Evolutionary conservation across 1,284 basidiomycete species (phyloP), one percentile per base, ranked within the genome.

Genomic region (Tilletia walkeri): DNA sequence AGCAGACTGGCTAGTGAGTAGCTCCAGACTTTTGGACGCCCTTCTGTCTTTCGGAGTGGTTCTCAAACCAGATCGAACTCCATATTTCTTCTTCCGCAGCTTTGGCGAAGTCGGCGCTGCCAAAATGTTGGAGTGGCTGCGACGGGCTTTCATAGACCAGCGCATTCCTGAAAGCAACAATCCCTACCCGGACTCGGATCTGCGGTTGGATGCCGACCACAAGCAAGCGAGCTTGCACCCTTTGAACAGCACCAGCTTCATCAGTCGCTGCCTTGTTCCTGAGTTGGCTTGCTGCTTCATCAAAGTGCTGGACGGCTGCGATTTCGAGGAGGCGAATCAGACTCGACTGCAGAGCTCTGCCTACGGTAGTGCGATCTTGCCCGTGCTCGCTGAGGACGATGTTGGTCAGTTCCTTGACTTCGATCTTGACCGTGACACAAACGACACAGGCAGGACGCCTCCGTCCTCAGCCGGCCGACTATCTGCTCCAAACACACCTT

Each of bases 251-350:
- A 63, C 30, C 14, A 38, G 59, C 59, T 63, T 63, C 16, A 39
- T 63, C 12, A 34, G 30, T 3, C 59, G 59, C 14, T 63, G 59
- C 36, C n/a, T 63, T 9, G 30, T 63, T n/a, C 59, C 59, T 1
- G 59, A 63, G 34, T 36, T 63, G 34, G 59, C 59, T 7, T 38
- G 36, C 59, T 63, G 59, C 59, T 63, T 63, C 34, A 63, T 63
- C 34, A 34, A 18, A 16, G 38, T 63, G 16, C 59, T 34, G 2
- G 59, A 63, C 3, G n/a, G 10, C 34, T 63, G 59, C 34, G 18
- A 14, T 3, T 39, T 16, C 34, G 59, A 63, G 36, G 59, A 63
- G 59, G 59, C 59, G 3, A 20, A 63, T 14, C 9, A 14, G 34
- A 63, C 41, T 39, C 59, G 59, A 3, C 9, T 16, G 16, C 9